These are phyloP conservation scores for Daucus carota DNA, from an alignment of 129 eudicot genomes.

Conservation along the genomic window DH1_v3.0 NC_030385.2:33274501-33275000, in stretches of 20 bases:
- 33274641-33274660: background rate
- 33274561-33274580: background rate
- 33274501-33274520: background rate
- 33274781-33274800: constrained; percentile 30
- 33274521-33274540: background rate
- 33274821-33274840: constrained; percentile 9
- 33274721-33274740: constrained; percentile 92
- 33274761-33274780: constrained; percentile 30
- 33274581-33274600: background rate
- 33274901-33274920: constrained; percentile 54
- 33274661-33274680: background rate
- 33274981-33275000: constrained; percentile 54
- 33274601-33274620: background rate
- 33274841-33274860: constrained; percentile 10
- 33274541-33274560: background rate
- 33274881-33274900: constrained; percentile 25
- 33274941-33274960: constrained; percentile 38
- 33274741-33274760: constrained; percentile 66
- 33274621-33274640: constrained; percentile 4
- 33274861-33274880: constrained; percentile 11
- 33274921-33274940: constrained; percentile 97
- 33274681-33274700: background rate
- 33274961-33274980: constrained; percentile 9
- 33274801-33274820: constrained; percentile 3
- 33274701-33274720: background rate